phyloP scores from a whole-genome alignment of 108 stramenopile genomes.

The Stephanodiscus triporus region DNA sequence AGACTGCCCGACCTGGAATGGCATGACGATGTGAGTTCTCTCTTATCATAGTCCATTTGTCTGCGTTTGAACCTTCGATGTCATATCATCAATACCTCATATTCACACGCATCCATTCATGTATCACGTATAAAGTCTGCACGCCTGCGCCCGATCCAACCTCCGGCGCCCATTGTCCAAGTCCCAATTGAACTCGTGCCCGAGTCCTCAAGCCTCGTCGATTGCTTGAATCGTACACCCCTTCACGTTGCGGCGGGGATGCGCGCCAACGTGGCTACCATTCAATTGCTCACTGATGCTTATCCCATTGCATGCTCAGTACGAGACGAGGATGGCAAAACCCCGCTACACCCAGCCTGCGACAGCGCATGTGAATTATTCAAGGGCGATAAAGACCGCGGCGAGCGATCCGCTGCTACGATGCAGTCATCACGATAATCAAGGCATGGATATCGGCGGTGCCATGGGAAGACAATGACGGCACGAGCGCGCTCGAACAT shows the following conservation, averaged over 20 bases:
- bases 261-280: constrained; percentile 59
- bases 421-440: not conserved
- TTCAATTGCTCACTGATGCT: too few species aligned
- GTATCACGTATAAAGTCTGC: too few species aligned
- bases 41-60: too few species aligned
- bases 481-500: constrained; percentile 26
- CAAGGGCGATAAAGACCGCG: constrained; percentile 14
- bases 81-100: too few species aligned
- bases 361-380: constrained; percentile 29
- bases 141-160: constrained; percentile 31
- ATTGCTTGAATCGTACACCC: constrained; percentile 69
- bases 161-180: constrained; percentile 41
- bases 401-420: not conserved
- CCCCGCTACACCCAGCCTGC: constrained; percentile 66
- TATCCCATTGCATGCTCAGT: constrained; percentile 61
- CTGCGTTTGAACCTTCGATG: not conserved
- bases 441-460: not conserved
- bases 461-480: constrained; percentile 23
- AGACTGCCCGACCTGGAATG: not conserved
- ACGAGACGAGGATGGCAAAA: constrained; percentile 72
- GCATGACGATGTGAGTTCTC: constrained; percentile 11
- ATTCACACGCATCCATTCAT: too few species aligned
- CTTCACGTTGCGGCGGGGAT: constrained; percentile 75
- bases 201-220: constrained; percentile 53
- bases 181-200: constrained; percentile 59